phyloP scores from a whole-genome alignment of 768 basidiomycete species.

The Trametes cubensis region DNA sequence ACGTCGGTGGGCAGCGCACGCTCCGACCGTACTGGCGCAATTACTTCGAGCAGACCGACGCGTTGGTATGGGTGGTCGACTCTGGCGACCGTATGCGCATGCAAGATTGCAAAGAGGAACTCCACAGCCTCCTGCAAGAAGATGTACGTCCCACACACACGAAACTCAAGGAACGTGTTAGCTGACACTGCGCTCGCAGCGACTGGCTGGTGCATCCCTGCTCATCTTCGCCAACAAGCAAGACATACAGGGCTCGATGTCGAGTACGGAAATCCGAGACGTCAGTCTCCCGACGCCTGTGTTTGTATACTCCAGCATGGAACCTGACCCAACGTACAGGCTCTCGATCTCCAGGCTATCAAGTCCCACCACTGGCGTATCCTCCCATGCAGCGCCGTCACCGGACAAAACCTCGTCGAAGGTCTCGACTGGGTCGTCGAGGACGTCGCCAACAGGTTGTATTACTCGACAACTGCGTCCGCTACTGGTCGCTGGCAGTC shows the following conservation, averaged over 20 bases:
- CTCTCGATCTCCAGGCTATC: constrained; percentile 79
- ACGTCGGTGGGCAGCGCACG: constrained; percentile 95
- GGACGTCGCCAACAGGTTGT: constrained; percentile 85
- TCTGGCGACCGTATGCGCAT: constrained; percentile 90
- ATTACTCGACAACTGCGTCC: constrained; percentile 49
- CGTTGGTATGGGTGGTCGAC: constrained; percentile 98
- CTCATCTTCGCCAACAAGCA: constrained; percentile 98
- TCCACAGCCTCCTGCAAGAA: constrained; percentile 84
- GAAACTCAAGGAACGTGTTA: not conserved
- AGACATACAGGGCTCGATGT: constrained; percentile 88
- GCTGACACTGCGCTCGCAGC: constrained; percentile 45
- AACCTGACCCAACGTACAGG: constrained; percentile 46
- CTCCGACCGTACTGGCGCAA: constrained; percentile 98
- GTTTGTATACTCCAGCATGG: not conserved
- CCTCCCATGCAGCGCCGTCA: constrained; percentile 89
- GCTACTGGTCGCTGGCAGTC: constrained; percentile 14
- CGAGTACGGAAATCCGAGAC: constrained; percentile 76
- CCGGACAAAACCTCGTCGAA: constrained; percentile 78
- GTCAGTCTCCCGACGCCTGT: constrained; percentile 49
- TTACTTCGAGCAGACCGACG: constrained; percentile 99
- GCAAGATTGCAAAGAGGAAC: constrained; percentile 85
- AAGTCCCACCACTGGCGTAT: constrained; percentile 91
- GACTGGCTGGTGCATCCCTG: constrained; percentile 93
- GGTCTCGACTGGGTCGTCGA: constrained; percentile 93
- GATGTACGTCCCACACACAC: constrained; percentile 61